These are phyloP conservation scores for Xylariaceae sp. DNA, from an alignment of 2,329 filamentous ascomycete genomes.

Conservation along the genomic window DNA sequence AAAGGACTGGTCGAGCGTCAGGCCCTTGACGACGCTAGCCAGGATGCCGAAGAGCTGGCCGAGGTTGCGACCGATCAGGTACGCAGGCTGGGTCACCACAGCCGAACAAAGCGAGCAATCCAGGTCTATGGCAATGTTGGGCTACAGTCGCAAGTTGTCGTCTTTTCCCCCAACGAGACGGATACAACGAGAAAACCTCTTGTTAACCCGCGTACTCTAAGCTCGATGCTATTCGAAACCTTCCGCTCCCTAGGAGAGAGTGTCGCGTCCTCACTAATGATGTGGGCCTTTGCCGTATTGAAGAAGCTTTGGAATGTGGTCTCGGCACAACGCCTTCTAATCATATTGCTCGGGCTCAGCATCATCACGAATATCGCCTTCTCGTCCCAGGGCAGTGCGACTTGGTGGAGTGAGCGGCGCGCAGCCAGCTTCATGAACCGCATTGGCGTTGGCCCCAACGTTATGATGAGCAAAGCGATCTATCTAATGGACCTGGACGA, in stretches of 20 bases:
- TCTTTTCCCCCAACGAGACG: conserved; percentile 60
- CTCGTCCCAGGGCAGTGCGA: conserved; percentile 72
- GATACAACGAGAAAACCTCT: conserved; percentile 60
- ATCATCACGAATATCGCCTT: conserved; percentile 75
- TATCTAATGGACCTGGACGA: conserved; percentile 83
- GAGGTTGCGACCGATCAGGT: conserved; percentile 81
- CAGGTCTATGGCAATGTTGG: conserved; percentile 81
- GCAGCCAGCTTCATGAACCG: conserved; percentile 81
- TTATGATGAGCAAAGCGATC: conserved; percentile 82
- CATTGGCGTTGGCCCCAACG: conserved; percentile 79
- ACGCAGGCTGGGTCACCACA: conserved; percentile 73
- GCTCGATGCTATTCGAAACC: conserved; percentile 74
- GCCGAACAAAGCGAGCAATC: conserved; percentile 77
- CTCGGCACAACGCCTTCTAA: conserved; percentile 75
- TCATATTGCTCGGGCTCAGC: conserved; percentile 72
- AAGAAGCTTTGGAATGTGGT: conserved; percentile 70
- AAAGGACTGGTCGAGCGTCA: conserved; percentile 69
- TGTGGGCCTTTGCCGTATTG: conserved; percentile 73
- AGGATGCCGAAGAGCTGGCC: conserved; percentile 75
- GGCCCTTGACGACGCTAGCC: conserved; percentile 76
- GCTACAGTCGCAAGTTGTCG: conserved; percentile 66
- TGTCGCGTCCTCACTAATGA: conserved; percentile 75
- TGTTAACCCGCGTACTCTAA: conserved; percentile 67
- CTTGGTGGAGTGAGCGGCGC: conserved; percentile 86
- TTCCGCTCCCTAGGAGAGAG: conserved; percentile 76